Base-by-base conservation (phyloP, 148 eudicot species). In the Bassia scoparia region DNA sequence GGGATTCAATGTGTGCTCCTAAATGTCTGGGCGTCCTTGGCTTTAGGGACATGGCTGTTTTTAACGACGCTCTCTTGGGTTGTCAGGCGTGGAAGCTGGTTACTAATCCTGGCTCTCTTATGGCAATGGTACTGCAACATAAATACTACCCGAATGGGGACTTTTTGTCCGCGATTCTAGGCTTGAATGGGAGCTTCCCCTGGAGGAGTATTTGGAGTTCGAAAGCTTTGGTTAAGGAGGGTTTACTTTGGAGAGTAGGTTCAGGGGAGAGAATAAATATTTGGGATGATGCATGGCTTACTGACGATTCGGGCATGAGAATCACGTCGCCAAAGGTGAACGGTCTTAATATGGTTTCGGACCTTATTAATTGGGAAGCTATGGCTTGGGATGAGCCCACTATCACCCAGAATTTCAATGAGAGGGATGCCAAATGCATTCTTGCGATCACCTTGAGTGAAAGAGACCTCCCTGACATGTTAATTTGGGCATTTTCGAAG, bases 191-290 rank as follows among this genome's bases (percentile, higher is more conserved):
- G 7, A 37, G 68, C 24, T 65, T 0, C 13, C 3, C 49, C 1
- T 65, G 68, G 68, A 3, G 68, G 21, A 65, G 68, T 29, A 61
- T 61, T 30, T 61, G 37, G 65, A 35, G 65, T 26, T 29, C 65
- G 2, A 61, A 61, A n/a, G 65, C 7, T 7, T 17, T 61, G 3
- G 5, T 61, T 8, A 5, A 26, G 14, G 37, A 61, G 35, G 35
- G 65, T 1, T 7, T 61, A 12, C 10, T 26, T 15, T 61, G 65
- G 65, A 61, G 65, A 13, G 35, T 61, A 7, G 65, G 65, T 8
- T 6, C 10, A 27, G 35, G 65, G 1, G 5, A 2, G 18, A 5
- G 5, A 7, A 29, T 61, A 3, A 61, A 29, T 17, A 20, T 61
- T 2, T 61, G 65, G 65, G 34, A 30, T 8, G 65, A 61, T 61